phyloP scores from a whole-genome alignment of 495 filamentous ascomycete species.

The Trichoderma erinaceum region DNA sequence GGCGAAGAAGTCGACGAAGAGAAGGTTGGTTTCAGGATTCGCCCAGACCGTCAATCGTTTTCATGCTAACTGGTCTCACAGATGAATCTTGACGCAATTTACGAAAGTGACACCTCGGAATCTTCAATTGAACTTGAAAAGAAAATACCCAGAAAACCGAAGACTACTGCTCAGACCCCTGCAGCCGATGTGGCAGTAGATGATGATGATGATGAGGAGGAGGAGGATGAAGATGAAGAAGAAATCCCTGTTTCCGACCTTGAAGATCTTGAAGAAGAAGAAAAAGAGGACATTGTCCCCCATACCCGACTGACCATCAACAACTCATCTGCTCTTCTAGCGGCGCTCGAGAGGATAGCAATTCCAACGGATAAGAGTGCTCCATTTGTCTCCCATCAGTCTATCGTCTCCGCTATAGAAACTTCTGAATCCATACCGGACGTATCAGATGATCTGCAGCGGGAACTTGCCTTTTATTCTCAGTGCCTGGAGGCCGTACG shows the following conservation, averaged over 20 bases:
- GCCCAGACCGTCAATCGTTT: neutral
- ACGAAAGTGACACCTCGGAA: conserved; percentile 30
- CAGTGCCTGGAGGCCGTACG: conserved; percentile 76
- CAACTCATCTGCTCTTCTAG: conserved; percentile 78
- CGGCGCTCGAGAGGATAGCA: conserved; percentile 69
- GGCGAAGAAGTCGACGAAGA: conserved; percentile 28
- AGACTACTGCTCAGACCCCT: conserved; percentile 29
- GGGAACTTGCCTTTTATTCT: conserved; percentile 90
- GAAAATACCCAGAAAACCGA: conserved; percentile 30
- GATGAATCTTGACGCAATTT: conserved; percentile 24
- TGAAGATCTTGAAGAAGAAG: conserved; percentile 67
- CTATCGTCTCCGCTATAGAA: conserved; percentile 41
- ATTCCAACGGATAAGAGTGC: conserved; percentile 49
- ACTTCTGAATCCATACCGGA: conserved; percentile 55
- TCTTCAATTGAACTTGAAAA: conserved; percentile 33
- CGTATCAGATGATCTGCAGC: conserved; percentile 75
- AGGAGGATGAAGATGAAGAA: conserved; percentile 54
- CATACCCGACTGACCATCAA: conserved; percentile 95
- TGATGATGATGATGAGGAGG: conserved; percentile 41
- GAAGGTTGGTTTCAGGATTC: neutral
- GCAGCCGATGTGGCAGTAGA: conserved; percentile 34
- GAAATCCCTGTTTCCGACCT: conserved; percentile 83
- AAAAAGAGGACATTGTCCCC: conserved; percentile 76
- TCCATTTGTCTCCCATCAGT: conserved; percentile 51
- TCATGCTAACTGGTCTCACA: conserved; percentile 16